Base-by-base conservation (phyloP, 2,329 filamentous ascomycete species). In the Dactylellina cionopaga region DNA sequence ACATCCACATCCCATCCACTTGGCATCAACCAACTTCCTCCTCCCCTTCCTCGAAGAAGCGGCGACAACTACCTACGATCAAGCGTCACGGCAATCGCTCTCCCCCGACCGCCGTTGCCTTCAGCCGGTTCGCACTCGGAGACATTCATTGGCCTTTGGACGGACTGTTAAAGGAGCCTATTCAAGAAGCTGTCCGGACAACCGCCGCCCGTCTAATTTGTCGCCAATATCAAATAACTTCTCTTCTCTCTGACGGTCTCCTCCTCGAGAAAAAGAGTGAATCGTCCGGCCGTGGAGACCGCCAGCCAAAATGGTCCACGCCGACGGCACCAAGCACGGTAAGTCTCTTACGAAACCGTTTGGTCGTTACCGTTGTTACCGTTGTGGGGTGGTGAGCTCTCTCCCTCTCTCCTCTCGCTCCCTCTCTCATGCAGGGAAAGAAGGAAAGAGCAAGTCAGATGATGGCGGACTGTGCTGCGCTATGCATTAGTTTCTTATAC, bases 301-400 rank as follows among this genome's bases (percentile, higher is more conserved):
- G 25, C 46, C 46, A 33, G 39, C 19, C 47, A 69, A 43, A 33
- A 71, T 71, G 65, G 65, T 71, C 56, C 56, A 55, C 39, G 41
- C 49, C 17, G 51, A 63, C 41, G 43, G 33, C 49, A 51, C 31
- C 49, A 39, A 35, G 52, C 52, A 39, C 39, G 52, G 52, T 66
- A 62, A 52, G 49, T 47, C 35, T 37, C 27, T 31, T 15, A n/a
- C n/a, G n/a, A n/a, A n/a, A n/a, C n/a, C n/a, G n/a, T n/a, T n/a
- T n/a, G n/a, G n/a, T n/a, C n/a, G n/a, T n/a, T n/a, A n/a, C n/a
- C n/a, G n/a, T n/a, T n/a, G n/a, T n/a, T n/a, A n/a, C n/a, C n/a
- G n/a, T n/a, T n/a, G n/a, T n/a, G n/a, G n/a, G n/a, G n/a, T n/a
- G n/a, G n/a, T n/a, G n/a, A 9, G 39, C 27, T 13, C 24, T 15